phyloP scores from a whole-genome alignment of 73 alveolate species.

The Tetrahymena thermophila region DNA sequence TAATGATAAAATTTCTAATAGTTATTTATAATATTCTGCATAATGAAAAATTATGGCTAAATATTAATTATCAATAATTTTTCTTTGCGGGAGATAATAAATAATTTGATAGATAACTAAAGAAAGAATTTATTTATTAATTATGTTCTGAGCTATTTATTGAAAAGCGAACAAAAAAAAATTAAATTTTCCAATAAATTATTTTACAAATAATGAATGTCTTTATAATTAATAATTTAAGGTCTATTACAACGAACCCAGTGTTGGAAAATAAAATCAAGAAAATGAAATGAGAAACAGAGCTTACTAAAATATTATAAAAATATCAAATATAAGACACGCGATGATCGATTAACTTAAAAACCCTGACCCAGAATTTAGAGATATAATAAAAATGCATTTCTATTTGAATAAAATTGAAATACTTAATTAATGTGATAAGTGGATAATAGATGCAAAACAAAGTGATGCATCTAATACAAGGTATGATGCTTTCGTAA shows the following conservation, averaged over 20 bases:
- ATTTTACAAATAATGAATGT: no score
- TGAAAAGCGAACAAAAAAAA: no score
- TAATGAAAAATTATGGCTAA: no score
- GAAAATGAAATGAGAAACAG: conserved; percentile 52
- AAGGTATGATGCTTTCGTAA: not conserved
- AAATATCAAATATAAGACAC: conserved; percentile 46
- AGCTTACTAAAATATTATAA: conserved; percentile 55
- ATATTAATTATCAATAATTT: no score
- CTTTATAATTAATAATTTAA: conserved; percentile 16
- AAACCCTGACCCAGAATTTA: conserved; percentile 58
- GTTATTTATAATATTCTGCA: no score
- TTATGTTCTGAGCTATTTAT: no score
- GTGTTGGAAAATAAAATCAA: conserved; percentile 31
- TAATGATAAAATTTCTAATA: no score
- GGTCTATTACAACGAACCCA: conserved; percentile 57
- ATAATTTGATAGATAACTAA: no score
- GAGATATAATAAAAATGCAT: conserved; percentile 51
- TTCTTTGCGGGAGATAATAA: no score
- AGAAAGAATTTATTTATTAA: no score
- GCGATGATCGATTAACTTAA: conserved; percentile 57
- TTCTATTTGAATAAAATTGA: conserved; percentile 48
- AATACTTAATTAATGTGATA: conserved; percentile 51
- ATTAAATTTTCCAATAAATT: no score
- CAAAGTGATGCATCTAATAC: conserved; percentile 9
- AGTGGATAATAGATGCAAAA: conserved; percentile 55